Conservation (phyloP, 2,329 filamentous ascomycete genomes). For the Pseudovirgaria hyperparasitica region DNA sequence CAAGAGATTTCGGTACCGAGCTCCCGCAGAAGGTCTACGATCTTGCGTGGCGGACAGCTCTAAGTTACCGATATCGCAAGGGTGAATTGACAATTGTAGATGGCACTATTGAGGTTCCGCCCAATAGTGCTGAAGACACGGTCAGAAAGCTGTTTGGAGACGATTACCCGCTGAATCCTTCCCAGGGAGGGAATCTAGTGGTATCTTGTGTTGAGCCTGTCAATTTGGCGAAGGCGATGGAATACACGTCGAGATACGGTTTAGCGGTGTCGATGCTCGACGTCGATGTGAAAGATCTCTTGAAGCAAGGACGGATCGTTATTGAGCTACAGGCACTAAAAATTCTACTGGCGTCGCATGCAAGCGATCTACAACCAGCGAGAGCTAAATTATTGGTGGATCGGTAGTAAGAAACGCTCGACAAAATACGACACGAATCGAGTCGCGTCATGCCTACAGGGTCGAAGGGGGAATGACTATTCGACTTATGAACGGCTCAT, state of each 20-base stretch:
- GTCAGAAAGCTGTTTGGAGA: constrained; percentile 5
- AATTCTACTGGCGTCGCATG: constrained; percentile 59
- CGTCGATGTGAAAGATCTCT: constrained; percentile 88
- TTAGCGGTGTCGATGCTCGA: constrained; percentile 57
- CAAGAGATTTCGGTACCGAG: constrained; percentile 75
- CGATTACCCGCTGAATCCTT: no score
- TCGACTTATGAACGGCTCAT: no score
- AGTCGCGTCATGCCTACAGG: no score
- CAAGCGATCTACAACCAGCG: constrained; percentile 43
- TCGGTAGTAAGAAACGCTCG: not conserved
- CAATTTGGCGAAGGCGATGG: constrained; percentile 55
- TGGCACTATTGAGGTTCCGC: constrained; percentile 58
- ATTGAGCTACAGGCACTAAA: constrained; percentile 73
- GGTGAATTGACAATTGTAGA: constrained; percentile 82
- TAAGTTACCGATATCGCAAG: constrained; percentile 79
- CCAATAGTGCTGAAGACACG: constrained; percentile 33
- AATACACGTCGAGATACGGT: constrained; percentile 42
- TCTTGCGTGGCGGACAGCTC: constrained; percentile 83
- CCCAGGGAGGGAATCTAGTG: constrained; percentile 18
- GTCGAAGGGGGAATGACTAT: no score
- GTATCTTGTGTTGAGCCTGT: constrained; percentile 16
- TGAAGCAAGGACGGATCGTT: constrained; percentile 74
- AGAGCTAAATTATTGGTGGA: constrained; percentile 1
- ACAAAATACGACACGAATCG: not conserved
- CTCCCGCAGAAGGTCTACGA: constrained; percentile 88